These are phyloP conservation scores for Bryoerythrophyllum caledonicum DNA, from an alignment of 225 moss, liverwort and hornwort species.

Conservation along the genomic window DNA sequence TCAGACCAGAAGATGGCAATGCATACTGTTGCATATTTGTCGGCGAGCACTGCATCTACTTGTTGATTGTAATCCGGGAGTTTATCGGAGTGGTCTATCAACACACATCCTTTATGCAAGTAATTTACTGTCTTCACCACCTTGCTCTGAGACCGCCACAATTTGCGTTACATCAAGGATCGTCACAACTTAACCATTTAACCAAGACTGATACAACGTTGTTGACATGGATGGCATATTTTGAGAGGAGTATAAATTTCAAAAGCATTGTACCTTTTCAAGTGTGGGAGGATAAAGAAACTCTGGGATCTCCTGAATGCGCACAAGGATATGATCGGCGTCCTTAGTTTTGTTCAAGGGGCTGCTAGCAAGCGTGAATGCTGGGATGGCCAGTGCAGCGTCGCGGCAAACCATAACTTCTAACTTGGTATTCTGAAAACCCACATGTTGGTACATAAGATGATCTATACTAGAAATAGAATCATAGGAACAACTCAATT, in stretches of 20 bases:
- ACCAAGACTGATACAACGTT: neutral
- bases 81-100: conserved; percentile 61
- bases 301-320: conserved; percentile 83
- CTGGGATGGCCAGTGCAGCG: conserved; percentile 69
- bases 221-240: neutral
- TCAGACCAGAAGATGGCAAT: neutral
- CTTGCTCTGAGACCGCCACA: conserved; percentile 60
- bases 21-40: conserved; percentile 32
- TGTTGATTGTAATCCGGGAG: conserved; percentile 49
- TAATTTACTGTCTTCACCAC: conserved; percentile 72
- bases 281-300: conserved; percentile 79
- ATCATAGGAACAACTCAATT: too few species aligned
- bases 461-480: too few species aligned
- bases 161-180: too few species aligned
- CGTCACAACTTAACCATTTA: neutral
- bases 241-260: conserved; percentile 7
- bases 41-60: conserved; percentile 46
- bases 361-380: conserved; percentile 82
- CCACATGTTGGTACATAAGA: neutral
- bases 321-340: conserved; percentile 51
- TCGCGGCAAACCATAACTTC: conserved; percentile 73
- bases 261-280: conserved; percentile 64
- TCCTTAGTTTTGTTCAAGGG: conserved; percentile 55
- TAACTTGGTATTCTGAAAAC: conserved; percentile 54
- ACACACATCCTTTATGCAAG: conserved; percentile 68